These are phyloP conservation scores for Tulasnella sp. DNA, from an alignment of 768 basidiomycete species.

Conservation along the genomic window DNA sequence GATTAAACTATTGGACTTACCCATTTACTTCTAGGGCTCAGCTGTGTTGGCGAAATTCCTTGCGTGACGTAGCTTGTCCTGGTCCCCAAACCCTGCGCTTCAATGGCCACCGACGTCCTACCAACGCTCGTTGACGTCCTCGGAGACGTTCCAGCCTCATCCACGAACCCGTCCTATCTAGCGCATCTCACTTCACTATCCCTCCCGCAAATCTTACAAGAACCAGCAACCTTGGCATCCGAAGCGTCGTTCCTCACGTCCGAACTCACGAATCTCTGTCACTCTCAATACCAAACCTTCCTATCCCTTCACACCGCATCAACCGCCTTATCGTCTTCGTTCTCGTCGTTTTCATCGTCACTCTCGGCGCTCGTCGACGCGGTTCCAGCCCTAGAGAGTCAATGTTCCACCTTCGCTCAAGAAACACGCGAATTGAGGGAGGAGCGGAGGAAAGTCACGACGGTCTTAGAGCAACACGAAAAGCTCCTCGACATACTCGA, in stretches of 20 bases:
- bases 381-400: constrained; percentile 72
- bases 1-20: too few relatives aligned
- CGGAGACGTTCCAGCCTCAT: constrained; percentile 25
- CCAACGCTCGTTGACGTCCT: constrained; percentile 5
- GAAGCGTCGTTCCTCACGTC: constrained; percentile 84
- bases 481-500: constrained; percentile 90
- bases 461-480: constrained; percentile 92
- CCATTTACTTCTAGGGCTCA: too few relatives aligned
- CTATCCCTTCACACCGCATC: constrained; percentile 81
- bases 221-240: constrained; percentile 73
- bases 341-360: constrained; percentile 69
- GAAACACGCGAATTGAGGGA: constrained; percentile 66
- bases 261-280: constrained; percentile 83
- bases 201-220: constrained; percentile 61
- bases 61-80: too few relatives aligned
- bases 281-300: constrained; percentile 88
- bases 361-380: constrained; percentile 59
- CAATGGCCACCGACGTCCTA: neutral
- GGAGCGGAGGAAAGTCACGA: constrained; percentile 67
- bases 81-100: too few relatives aligned
- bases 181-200: constrained; percentile 59
- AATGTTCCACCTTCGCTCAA: constrained; percentile 65
- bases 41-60: too few relatives aligned
- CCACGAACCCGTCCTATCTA: constrained; percentile 48
- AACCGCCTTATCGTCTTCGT: constrained; percentile 63